Evolutionary conservation across 345 rosid species (phyloP), one percentile per base, ranked within the genome.

Genomic region (Isatis tinctoria): DNA sequence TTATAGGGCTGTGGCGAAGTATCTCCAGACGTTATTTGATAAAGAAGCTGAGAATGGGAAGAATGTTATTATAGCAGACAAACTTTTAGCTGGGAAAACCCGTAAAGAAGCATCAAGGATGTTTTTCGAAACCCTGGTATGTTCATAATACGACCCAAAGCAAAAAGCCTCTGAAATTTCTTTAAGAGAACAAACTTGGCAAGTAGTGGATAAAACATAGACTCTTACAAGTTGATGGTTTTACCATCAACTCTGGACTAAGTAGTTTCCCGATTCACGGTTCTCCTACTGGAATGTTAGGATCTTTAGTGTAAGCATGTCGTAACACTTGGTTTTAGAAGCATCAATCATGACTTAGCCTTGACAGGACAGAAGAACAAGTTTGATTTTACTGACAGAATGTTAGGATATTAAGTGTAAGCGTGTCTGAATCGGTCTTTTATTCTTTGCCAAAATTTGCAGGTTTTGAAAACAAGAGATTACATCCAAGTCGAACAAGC

Each of bases 41-140:
- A 82, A 81, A 72, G 98, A 89, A 79, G 86, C 82, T 68, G 86
- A 75, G 44, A 80, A 78, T 57, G 98, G 85, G 63, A 83, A 81
- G 70, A 85, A 79, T 75, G 78, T 76, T 20, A 72, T 95, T 60
- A 81, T 83, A 6, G 75, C 90, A 80, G 97, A 90, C 80, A 79
- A 74, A 62, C 88, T 96, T 33, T 80, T 96, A 63, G 75, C 87
- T 33, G 93, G 95, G 62, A 96, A 96, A 88, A 96, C 99, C 35
- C 96, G 97, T 53, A 96, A 90, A 81, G 99, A 96, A 80, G 99
- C 99, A 39, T 89, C 98, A 0, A 89, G 99, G 77, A 85, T 96
- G 99, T 96, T 96, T 75, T 96, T 96, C 9, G 99, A 96, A 78
- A 88, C 98, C 56, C 81, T 96, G 97, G 99, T 96, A 89, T 64